These are phyloP conservation scores for Cladosporium oxysporum DNA, from an alignment of 2,329 filamentous ascomycete species.

Conservation along the genomic window DNA sequence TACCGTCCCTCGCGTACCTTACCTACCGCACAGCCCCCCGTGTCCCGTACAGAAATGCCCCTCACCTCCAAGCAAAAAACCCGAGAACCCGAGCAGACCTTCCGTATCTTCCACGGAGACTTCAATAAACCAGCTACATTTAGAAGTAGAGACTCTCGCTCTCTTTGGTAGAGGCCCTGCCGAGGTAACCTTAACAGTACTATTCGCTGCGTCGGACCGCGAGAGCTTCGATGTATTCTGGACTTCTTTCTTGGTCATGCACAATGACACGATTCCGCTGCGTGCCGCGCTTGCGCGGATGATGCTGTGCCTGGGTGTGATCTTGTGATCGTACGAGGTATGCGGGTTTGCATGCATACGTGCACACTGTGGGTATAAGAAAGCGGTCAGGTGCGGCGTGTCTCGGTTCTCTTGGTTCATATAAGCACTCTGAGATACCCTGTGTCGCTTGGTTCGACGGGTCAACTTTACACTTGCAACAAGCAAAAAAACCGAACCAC, in stretches of 20 bases:
- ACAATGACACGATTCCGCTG: constrained; percentile 1
- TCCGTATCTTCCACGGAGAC: not conserved
- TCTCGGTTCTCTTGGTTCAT: not conserved
- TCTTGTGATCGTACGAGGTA: constrained; percentile 10
- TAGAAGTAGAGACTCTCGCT: not conserved
- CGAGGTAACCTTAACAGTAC: not conserved
- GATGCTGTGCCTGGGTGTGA: not conserved
- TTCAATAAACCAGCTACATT: not conserved
- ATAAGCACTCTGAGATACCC: not conserved
- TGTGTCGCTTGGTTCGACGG: not conserved
- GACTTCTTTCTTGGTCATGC: constrained; percentile 2
- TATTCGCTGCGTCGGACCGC: not conserved
- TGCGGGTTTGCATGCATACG: not conserved
- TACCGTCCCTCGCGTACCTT: not conserved
- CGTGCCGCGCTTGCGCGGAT: constrained; percentile 2
- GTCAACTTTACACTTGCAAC: not conserved
- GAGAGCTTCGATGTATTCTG: not conserved
- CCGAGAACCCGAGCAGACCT: constrained; percentile 8
- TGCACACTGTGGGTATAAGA: not conserved
- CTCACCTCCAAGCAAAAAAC: not conserved
- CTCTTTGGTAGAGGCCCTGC: not conserved
- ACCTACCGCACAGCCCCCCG: not conserved
- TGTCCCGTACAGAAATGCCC: not conserved
- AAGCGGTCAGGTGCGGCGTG: not conserved
- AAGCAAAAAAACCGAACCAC: not conserved